A percentile compares a stretch with the other conserved stretches of the same genome.
phyloP scores from a whole-genome alignment of 1,139 yeast species.

The Geotrichum macrosporum region DNA sequence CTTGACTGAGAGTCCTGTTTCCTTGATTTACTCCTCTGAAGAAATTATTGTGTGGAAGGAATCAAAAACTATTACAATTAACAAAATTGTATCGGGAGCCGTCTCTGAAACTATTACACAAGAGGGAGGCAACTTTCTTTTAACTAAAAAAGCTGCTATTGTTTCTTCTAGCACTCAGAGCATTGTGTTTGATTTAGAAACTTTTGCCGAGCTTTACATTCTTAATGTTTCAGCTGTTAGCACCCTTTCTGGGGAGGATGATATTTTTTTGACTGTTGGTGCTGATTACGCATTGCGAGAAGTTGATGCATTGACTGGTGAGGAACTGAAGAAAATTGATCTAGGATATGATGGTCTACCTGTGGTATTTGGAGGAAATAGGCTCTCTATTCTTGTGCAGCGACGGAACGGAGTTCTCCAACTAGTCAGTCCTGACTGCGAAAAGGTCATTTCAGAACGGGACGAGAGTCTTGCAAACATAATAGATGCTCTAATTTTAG shows the following conservation, averaged over 20 bases:
- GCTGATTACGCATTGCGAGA: background rate
- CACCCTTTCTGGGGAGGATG: slow-evolving; percentile 9
- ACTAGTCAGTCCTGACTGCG: slow-evolving; percentile 8
- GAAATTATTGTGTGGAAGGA: slow-evolving; percentile 1
- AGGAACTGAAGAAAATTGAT: background rate
- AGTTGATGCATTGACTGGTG: slow-evolving; percentile 3
- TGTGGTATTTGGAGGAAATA: slow-evolving; percentile 1
- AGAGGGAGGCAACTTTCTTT: background rate
- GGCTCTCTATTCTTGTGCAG: slow-evolving; percentile 14
- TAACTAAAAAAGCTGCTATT: slow-evolving; percentile 1
- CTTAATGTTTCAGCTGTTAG: slow-evolving; percentile 1
- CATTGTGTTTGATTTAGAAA: slow-evolving; percentile 9
- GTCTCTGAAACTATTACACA: slow-evolving; percentile 6
- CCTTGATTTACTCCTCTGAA: slow-evolving; percentile 7
- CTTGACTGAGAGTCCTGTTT: slow-evolving; percentile 3
- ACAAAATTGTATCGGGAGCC: slow-evolving; percentile 13
- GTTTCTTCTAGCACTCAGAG: background rate
- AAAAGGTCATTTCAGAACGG: slow-evolving; percentile 41
- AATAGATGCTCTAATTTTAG: slow-evolving; percentile 42
- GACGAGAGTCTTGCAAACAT: slow-evolving; percentile 47
- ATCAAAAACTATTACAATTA: slow-evolving; percentile 10
- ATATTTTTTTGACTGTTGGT: slow-evolving; percentile 4
- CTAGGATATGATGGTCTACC: background rate
- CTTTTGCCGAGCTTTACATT: slow-evolving; percentile 5
- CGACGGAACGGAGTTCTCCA: slow-evolving; percentile 21